Conservation (phyloP, 2,329 filamentous ascomycete species). For the Mycocentrospora acerina region DNA sequence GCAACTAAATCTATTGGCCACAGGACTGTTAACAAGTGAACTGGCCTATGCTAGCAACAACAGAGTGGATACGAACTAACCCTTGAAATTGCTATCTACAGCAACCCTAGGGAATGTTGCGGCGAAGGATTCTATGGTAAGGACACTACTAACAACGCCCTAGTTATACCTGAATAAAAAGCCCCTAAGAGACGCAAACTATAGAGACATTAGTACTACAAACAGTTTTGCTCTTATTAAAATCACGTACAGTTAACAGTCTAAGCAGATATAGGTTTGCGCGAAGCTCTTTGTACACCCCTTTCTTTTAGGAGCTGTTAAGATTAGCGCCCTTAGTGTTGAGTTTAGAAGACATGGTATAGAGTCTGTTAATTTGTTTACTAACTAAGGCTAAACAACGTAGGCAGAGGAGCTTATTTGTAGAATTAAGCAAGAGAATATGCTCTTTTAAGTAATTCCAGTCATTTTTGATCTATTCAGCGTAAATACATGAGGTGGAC, state of each 20-base stretch:
- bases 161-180: slow-evolving; percentile 27
- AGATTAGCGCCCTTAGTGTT: slow-evolving; percentile 5
- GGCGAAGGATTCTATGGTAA: slow-evolving; percentile 25
- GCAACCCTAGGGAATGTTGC: slow-evolving; percentile 20
- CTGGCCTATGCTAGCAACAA: slow-evolving; percentile 22
- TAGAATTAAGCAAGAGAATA: background rate
- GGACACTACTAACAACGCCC: slow-evolving; percentile 19
- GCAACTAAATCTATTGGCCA: slow-evolving; percentile 22
- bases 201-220: too few relatives aligned
- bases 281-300: slow-evolving; percentile 21
- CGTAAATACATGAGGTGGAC: slow-evolving; percentile 4
- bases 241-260: slow-evolving; percentile 13
- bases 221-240: too few relatives aligned
- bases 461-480: background rate
- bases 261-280: slow-evolving; percentile 23
- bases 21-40: slow-evolving; percentile 25
- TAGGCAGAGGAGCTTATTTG: too few relatives aligned
- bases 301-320: slow-evolving; percentile 11
- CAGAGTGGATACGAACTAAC: slow-evolving; percentile 24
- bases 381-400: too few relatives aligned
- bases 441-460: background rate
- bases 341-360: slow-evolving; percentile 8
- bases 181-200: slow-evolving; percentile 22
- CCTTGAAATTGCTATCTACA: slow-evolving; percentile 21
- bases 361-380: background rate